Percentiles rank a stretch among this genome's conserved stretches.
Conservation (phyloP, 768 basidiomycete genomes). For the Megacollybia marginata region DNA sequence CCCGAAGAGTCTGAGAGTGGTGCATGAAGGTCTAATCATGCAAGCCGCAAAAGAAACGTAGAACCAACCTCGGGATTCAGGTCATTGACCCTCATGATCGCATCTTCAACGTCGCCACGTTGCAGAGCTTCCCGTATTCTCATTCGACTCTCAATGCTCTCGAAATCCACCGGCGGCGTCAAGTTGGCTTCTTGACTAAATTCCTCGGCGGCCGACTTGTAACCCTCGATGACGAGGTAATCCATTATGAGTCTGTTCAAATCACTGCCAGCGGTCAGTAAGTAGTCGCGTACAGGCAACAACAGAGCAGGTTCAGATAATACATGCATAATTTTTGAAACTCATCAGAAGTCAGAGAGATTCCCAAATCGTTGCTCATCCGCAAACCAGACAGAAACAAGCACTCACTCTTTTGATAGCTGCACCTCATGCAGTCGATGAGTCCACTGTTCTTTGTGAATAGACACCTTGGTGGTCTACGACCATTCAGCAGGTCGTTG, state of each 20-base stretch:
- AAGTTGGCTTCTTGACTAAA: conserved; percentile 87
- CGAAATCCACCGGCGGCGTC: conserved; percentile 73
- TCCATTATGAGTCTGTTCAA: conserved; percentile 93
- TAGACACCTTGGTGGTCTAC: conserved; percentile 44
- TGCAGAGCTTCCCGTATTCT: conserved; percentile 91
- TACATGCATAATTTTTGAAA: conserved; percentile 67
- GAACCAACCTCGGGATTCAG: conserved; percentile 91
- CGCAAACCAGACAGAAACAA: conserved; percentile 17
- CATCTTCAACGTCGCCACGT: conserved; percentile 90
- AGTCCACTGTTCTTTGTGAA: conserved; percentile 85
- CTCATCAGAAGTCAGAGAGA: conserved; percentile 93
- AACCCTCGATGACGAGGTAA: conserved; percentile 96
- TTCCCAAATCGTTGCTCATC: conserved; percentile 89
- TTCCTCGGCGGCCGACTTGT: conserved; percentile 92
- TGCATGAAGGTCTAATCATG: conserved; percentile 97
- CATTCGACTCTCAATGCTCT: conserved; percentile 91
- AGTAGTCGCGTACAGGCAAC: conserved; percentile 15
- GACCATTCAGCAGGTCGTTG: not conserved
- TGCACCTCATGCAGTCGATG: conserved; percentile 73
- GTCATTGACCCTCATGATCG: conserved; percentile 93
- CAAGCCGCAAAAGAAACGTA: conserved; percentile 14
- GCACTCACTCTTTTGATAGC: conserved; percentile 83
- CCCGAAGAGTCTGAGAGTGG: conserved; percentile 83
- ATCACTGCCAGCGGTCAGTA: conserved; percentile 51
- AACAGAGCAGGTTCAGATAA: conserved; percentile 58